Evolutionary conservation across 2,329 filamentous ascomycete species (phyloP).

Genomic region (Venturia asperata): DNA sequence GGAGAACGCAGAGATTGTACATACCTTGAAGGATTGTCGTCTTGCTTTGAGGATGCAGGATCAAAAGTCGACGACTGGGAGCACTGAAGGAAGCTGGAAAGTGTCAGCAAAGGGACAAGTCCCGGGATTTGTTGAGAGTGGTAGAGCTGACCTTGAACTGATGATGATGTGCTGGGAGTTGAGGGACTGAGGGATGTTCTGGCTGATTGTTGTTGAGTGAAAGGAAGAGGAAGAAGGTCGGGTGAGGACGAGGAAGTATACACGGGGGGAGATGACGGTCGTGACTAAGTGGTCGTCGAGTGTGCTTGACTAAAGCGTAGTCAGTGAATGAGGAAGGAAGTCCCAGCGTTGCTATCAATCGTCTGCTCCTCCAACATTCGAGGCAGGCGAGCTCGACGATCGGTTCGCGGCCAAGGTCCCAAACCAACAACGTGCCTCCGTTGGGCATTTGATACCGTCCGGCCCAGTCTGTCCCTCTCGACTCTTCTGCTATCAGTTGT

Average conservation of each 20-base stretch:
- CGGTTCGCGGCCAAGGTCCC: neutral
- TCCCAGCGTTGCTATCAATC: constrained; percentile 7
- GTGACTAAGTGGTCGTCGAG: constrained; percentile 4
- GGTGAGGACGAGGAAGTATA: neutral
- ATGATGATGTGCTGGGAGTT: constrained; percentile 19
- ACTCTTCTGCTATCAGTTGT: neutral
- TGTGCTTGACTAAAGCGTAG: neutral
- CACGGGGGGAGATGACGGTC: neutral
- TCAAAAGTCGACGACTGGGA: constrained; percentile 17
- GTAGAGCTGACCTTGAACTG: constrained; percentile 17
- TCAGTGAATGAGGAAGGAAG: constrained; percentile 15
- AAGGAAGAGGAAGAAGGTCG: constrained; percentile 13
- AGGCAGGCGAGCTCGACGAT: neutral
- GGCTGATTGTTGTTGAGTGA: constrained; percentile 13
- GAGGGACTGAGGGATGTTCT: constrained; percentile 17
- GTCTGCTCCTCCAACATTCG: neutral
- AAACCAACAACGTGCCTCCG: neutral
- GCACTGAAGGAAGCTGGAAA: constrained; percentile 14
- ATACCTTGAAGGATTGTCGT: constrained; percentile 18
- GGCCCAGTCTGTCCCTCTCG: neutral
- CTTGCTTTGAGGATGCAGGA: constrained; percentile 17
- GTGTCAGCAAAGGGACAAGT: neutral
- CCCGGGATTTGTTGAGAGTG: neutral
- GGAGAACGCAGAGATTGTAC: neutral
- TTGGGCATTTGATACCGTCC: neutral